Conservation (phyloP, 2,329 filamentous ascomycete species). For the Fusarium dimerum region DNA sequence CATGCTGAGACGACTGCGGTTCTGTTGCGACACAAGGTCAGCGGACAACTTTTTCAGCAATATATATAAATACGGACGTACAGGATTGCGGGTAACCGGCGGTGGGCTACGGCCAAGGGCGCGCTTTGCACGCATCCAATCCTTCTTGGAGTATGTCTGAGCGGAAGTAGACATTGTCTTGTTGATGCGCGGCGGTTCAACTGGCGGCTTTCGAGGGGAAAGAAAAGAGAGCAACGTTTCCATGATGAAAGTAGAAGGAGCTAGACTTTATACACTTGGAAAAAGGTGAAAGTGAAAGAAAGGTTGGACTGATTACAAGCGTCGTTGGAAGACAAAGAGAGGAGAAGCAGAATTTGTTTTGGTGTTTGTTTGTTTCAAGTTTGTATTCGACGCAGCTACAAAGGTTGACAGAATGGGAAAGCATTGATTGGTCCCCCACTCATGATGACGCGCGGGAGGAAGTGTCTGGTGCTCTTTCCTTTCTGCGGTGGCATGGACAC, state of each 20-base stretch:
- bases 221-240: conserved; percentile 15
- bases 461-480: background rate
- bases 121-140: conserved; percentile 13
- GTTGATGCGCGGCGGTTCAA: background rate
- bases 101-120: conserved; percentile 8
- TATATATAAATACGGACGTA: conserved; percentile 9
- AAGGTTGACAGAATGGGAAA: background rate
- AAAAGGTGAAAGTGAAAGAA: too few relatives aligned
- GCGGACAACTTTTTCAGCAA: background rate
- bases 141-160: conserved; percentile 17
- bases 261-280: too few relatives aligned
- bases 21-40: background rate
- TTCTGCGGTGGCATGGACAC: too few relatives aligned
- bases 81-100: conserved; percentile 17
- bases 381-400: too few relatives aligned
- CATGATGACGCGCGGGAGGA: conserved; percentile 4
- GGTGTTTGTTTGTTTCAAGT: too few relatives aligned
- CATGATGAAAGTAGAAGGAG: conserved; percentile 5
- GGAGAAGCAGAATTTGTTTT: too few relatives aligned
- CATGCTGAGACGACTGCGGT: too few relatives aligned
- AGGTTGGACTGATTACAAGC: too few relatives aligned
- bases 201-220: conserved; percentile 19
- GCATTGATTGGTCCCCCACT: conserved; percentile 1
- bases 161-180: conserved; percentile 16
- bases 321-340: too few relatives aligned